Base-by-base conservation (phyloP, 2,329 filamentous ascomycete genomes). In the Penicillium verrucosum region DNA sequence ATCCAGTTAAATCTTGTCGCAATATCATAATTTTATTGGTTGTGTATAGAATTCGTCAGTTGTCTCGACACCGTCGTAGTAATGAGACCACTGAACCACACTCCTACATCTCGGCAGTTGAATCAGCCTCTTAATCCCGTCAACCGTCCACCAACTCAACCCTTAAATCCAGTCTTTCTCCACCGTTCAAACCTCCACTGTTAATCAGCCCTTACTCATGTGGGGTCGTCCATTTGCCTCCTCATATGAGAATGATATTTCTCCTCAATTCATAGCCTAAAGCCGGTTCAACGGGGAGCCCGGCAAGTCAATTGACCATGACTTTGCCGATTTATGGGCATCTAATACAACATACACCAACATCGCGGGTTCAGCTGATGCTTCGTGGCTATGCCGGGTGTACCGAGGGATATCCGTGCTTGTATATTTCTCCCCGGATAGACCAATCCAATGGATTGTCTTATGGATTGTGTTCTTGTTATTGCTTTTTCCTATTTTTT, bases 121-220 rank as follows among this genome's bases (percentile, higher is more conserved):
- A 12, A 12, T 11, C 9, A 14, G 27, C 38, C n/a, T 8, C 8
- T 32, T 10, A 52, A 37, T 59, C 50, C 57, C 42, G 60, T 41
- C 9, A 29, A 25, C 6, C 36, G 3, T 25, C 25, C 18, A 25
- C 37, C 29, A 27, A 27, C 4, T 1, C 32, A 37, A 38, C 41
- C 25, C 27, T 41, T 9, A 27, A n/a, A 5, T 12, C 12, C 32
- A 12, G 18, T 27, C 21, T 25, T 7, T 50, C 49, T 23, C 56
- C 57, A 55, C 44, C 27, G 34, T 30, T 32, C n/a, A 30, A 54
- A 41, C 49, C 59, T 60, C 61, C 64, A 59, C 56, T 27, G 61
- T 68, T 69, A 69, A 63, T 69, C 66, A 70, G 64, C 49, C 48
- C 63, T 71, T 61, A 71, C 61, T 70, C 65, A 71, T 70, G 69